Conservation (phyloP, 768 basidiomycete genomes). For the Naganishia randhawae region DNA sequence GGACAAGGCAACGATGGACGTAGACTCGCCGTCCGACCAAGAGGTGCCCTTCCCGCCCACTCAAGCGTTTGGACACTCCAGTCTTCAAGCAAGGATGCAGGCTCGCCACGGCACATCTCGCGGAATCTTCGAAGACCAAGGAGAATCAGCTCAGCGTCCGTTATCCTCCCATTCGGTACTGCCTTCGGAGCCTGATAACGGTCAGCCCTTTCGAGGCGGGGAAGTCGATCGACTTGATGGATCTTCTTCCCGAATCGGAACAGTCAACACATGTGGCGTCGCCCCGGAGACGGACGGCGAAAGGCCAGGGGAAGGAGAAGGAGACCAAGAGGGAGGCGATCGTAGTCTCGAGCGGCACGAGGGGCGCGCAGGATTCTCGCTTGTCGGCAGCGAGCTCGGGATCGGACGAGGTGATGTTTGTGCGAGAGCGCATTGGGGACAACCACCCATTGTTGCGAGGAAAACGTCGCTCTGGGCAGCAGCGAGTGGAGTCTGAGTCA, state of each 20-base stretch:
- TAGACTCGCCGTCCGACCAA: neutral
- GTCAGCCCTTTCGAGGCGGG: conserved; percentile 31
- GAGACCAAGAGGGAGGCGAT: conserved; percentile 16
- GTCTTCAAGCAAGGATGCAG: conserved; percentile 8
- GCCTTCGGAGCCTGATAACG: neutral
- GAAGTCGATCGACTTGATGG: conserved; percentile 28
- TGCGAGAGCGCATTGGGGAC: conserved; percentile 16
- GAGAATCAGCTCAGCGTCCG: neutral
- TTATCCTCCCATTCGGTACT: neutral
- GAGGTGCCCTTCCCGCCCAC: conserved; percentile 11
- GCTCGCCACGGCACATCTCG: neutral
- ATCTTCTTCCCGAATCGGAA: conserved; percentile 23
- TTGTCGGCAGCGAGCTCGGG: neutral
- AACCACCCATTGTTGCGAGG: neutral
- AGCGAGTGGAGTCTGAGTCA: conserved; percentile 17
- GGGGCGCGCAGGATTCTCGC: neutral
- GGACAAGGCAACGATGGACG: neutral
- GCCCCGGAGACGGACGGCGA: conserved; percentile 1
- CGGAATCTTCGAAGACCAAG: neutral
- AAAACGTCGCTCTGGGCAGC: conserved; percentile 20
- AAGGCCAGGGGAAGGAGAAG: neutral
- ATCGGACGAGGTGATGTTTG: conserved; percentile 18
- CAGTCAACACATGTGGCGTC: neutral
- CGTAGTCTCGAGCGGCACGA: conserved; percentile 10
- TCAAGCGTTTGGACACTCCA: conserved; percentile 15